These are phyloP conservation scores for Lachnellula willkommii DNA, from an alignment of 2,329 filamentous ascomycete species.

Conservation along the genomic window DNA sequence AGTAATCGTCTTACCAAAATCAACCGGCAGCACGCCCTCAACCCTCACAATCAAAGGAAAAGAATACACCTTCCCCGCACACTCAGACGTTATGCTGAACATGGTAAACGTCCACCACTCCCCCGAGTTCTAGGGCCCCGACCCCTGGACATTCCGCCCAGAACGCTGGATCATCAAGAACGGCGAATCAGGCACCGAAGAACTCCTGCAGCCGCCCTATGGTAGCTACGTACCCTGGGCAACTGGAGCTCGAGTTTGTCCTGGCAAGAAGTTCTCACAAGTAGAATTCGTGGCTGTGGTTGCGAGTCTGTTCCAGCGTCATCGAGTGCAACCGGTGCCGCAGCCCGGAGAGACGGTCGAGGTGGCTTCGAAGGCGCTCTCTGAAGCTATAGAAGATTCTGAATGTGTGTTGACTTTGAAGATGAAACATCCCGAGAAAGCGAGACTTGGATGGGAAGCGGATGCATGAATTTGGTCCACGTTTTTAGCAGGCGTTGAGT, in stretches of 20 bases:
- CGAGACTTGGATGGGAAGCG: background rate
- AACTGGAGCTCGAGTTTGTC: constrained; percentile 10
- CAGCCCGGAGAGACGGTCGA: background rate
- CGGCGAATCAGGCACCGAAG: background rate
- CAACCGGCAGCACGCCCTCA: background rate
- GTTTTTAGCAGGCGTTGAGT: too few relatives aligned
- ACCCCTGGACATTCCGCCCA: background rate
- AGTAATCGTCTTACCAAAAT: background rate
- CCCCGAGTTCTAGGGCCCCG: background rate
- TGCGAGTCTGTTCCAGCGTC: constrained; percentile 2
- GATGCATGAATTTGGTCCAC: background rate
- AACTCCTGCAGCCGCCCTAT: background rate
- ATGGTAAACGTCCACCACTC: background rate
- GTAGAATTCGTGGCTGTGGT: constrained; percentile 15
- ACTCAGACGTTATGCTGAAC: background rate
- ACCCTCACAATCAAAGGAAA: background rate
- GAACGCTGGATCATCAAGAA: background rate
- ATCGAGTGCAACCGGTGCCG: background rate
- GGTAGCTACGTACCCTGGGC: constrained; percentile 15
- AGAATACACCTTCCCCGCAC: background rate
- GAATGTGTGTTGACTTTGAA: constrained; percentile 4
- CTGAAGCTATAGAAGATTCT: constrained; percentile 2
- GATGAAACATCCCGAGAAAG: constrained; percentile 1
- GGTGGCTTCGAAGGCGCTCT: background rate
- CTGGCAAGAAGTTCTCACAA: constrained; percentile 15